Conservation (phyloP, 2,329 filamentous ascomycete genomes). For the Allantophomopsis cytisporea region DNA sequence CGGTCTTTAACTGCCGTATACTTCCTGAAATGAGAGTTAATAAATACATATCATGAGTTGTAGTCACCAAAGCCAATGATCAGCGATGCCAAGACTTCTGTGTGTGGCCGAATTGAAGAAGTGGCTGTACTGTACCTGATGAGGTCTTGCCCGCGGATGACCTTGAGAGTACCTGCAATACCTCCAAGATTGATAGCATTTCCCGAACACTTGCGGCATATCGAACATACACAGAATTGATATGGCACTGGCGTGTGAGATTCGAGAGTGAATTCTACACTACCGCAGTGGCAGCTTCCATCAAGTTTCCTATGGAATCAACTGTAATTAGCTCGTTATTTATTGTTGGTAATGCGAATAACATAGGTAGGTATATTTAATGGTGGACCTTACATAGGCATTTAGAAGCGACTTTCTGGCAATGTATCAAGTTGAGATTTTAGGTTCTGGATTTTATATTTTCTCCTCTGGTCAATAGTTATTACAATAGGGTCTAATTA, state of each 20-base stretch:
- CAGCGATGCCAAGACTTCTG: too few relatives aligned
- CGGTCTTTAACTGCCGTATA: constrained; percentile 28
- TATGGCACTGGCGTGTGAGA: constrained; percentile 32
- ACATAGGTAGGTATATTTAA: neutral
- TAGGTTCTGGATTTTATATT: too few relatives aligned
- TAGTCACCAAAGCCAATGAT: too few relatives aligned
- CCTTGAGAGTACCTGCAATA: constrained; percentile 24
- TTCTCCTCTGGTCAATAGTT: too few relatives aligned
- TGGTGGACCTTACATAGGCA: constrained; percentile 1
- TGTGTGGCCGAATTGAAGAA: neutral
- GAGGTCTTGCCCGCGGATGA: constrained; percentile 25
- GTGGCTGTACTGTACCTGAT: constrained; percentile 23
- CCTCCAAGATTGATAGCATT: constrained; percentile 31
- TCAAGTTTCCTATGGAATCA: constrained; percentile 24
- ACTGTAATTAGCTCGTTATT: neutral
- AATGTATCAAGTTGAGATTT: neutral
- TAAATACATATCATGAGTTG: neutral
- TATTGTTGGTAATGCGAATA: neutral
- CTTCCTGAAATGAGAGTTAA: constrained; percentile 19
- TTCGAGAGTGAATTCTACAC: constrained; percentile 28
- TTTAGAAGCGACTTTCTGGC: neutral
- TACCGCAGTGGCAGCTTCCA: constrained; percentile 33
- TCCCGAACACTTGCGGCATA: constrained; percentile 31
- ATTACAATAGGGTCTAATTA: too few relatives aligned
- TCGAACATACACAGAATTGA: constrained; percentile 32